A percentile compares a stretch with the other conserved stretches of the same genome.
Conservation (phyloP, 192 early-diverging fungal genomes). For the Entomortierella chlamydospora region DNA sequence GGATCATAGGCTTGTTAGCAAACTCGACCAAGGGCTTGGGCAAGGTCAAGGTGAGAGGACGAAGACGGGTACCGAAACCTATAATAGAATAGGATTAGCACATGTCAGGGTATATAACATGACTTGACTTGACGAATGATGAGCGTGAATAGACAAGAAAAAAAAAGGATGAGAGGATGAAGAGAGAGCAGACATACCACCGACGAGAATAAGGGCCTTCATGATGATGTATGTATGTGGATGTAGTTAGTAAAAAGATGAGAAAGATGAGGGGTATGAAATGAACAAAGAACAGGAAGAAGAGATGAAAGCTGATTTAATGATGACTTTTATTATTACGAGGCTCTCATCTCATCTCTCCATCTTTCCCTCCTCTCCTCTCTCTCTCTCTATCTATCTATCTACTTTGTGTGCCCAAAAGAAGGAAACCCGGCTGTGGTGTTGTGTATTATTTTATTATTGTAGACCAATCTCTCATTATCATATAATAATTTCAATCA, state of each 20-base stretch:
- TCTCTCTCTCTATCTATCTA: no score
- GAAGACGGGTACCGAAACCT: constrained; percentile 98
- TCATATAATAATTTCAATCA: no score
- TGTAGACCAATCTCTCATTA: no score
- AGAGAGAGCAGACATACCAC: constrained; percentile 61
- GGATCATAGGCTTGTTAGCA: constrained; percentile 98
- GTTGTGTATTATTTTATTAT: no score
- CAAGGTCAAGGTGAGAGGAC: constrained; percentile 94
- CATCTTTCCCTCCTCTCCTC: no score
- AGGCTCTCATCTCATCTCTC: no score
- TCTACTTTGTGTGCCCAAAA: no score
- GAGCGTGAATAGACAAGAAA: not conserved
- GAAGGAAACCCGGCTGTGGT: no score
- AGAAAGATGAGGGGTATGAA: not conserved
- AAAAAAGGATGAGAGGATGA: not conserved
- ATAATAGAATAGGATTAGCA: not conserved
- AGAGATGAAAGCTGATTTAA: not conserved
- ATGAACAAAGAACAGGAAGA: not conserved
- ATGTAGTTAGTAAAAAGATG: not conserved
- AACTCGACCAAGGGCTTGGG: constrained; percentile 99
- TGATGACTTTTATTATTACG: not conserved
- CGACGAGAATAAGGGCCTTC: constrained; percentile 89
- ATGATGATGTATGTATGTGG: constrained; percentile 56
- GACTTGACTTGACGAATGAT: no score
- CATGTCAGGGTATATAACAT: not conserved